Percentiles rank a stretch among this genome's conserved stretches.
phyloP scores from a whole-genome alignment of 2,329 filamentous ascomycete genomes.

The Dendryphion nanum region DNA sequence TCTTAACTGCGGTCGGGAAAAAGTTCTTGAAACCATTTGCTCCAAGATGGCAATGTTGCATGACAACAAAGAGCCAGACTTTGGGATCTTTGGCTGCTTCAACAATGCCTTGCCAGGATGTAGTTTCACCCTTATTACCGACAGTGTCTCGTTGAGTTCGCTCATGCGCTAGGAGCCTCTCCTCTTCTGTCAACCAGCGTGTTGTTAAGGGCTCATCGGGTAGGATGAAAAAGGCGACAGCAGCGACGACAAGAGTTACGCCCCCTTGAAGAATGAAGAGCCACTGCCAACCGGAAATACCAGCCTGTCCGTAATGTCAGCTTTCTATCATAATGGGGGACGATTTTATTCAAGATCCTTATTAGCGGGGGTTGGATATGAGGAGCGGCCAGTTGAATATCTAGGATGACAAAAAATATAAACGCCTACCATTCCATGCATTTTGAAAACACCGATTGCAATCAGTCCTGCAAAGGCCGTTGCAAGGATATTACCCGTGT shows the following conservation, averaged over 20 bases:
- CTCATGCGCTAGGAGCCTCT: constrained; percentile 39
- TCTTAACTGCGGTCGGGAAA: constrained; percentile 30
- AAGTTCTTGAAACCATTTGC: constrained; percentile 29
- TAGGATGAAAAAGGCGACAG: constrained; percentile 1
- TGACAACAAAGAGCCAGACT: constrained; percentile 34
- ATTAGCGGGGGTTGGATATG: too few relatives aligned
- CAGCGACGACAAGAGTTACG: neutral
- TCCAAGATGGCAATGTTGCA: constrained; percentile 8
- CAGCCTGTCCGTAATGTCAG: neutral
- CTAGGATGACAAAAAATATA: too few relatives aligned
- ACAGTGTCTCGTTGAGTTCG: constrained; percentile 48
- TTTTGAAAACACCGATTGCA: neutral
- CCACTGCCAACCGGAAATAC: neutral
- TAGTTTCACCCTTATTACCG: too few relatives aligned
- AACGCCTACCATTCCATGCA: neutral
- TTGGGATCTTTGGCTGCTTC: too few relatives aligned
- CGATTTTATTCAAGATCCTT: too few relatives aligned
- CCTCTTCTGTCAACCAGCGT: constrained; percentile 45
- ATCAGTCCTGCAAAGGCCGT: neutral
- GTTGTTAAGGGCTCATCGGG: constrained; percentile 32
- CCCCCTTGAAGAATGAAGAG: neutral
- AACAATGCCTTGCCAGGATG: too few relatives aligned
- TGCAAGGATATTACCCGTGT: neutral
- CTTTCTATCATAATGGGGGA: too few relatives aligned
- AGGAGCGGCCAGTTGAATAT: too few relatives aligned